Base-by-base conservation (phyloP, 768 basidiomycete genomes). In the Saitozyma sp. region DNA sequence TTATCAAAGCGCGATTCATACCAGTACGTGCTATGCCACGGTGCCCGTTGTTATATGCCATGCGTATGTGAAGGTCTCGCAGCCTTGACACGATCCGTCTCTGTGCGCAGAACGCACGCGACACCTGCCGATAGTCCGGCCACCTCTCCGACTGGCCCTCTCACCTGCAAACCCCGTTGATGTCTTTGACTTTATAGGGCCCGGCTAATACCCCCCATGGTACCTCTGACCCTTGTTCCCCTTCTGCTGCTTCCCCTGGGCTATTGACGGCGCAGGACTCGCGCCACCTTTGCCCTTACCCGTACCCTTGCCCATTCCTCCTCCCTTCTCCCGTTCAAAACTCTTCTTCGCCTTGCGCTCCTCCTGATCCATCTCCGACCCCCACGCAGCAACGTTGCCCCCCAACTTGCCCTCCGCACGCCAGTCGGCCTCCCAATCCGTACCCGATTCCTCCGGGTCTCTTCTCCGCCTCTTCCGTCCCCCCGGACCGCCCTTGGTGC, bases 261-360 rank as follows among this genome's bases (percentile, higher is more conserved):
- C 29, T 29, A 8, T 16, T 52, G 3, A 3, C 50, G 16, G 13
- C 14, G 7, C 49, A 42, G 11, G 49, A 16, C 14, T 14, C 40
- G 19, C 43, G 29, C 7, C 51, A 11, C 20, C 61, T 37, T 53
- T 53, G 43, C 41, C 54, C 13, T 43, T 49, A 2, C 41, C 54
- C 13, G 45, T 49, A 2, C 45, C 45, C 83, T 87, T 93, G 54
- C 17, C 53, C 56, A 20, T 49, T 63, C 51, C 40, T 61, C 54
- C 43, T 57, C 53, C 56, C 58, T 65, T 40, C 50, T 56, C 54
- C 51, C 51, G 43, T 41, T 37, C 64, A 55, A 50, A 56, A 48
- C 40, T 58, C 51, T 17, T 54, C 45, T 48, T 52, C 16, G n/a
- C 56, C 46, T 58, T 62, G 48, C 48, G 49, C 45, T 62, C 64